Evolutionary conservation across 2,329 filamentous ascomycete genomes (phyloP), one percentile per base, ranked within the genome.

Genomic region (Dothidotthia symphoricarpi): DNA sequence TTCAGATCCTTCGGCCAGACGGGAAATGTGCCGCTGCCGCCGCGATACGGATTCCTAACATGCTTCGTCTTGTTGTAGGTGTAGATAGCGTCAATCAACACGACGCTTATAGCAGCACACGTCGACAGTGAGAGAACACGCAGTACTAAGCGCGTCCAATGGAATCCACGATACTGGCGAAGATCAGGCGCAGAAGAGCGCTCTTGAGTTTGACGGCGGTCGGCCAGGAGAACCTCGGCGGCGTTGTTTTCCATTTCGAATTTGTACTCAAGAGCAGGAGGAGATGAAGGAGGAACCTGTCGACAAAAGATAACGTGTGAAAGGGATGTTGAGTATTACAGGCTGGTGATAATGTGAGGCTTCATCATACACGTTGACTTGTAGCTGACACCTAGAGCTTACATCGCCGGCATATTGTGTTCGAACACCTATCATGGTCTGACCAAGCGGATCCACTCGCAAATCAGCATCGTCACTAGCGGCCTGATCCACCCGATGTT

Each of bases 1-100:
- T 50, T 52, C 42, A 52, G 30, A 3, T 36, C 38, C 25, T 44
- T 41, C 3, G 51, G 46, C 51, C 49, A 55, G 3, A 52, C 49
- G 7, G 45, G 42, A 19, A 48, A 41, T n/a, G 32, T 45, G 15
- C 51, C 51, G 14, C 44, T 51, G 4, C 49, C 51, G 19, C 45
- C 44, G 1, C 27, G 41, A 12, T 40, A 55, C n/a, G 40, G 30
- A n/a, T 42, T 43, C 15, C 36, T 45, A 13, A 45, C 29, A 22
- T 50, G 26, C 15, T 39, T 45, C 6, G 48, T 55, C 13, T 36
- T 45, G 6, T 22, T 34, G 27, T 45, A 45, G 12, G 25, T 37
- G 9, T 29, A 28, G 8, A 52, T 33, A 9, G 40, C 31, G 8
- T 50, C 40, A 3, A 45, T 16, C 10, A 55, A 34, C 14, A 43